phyloP scores from a whole-genome alignment of 805 yeast genomes.

The Monosporozyma yasuniensis region DNA sequence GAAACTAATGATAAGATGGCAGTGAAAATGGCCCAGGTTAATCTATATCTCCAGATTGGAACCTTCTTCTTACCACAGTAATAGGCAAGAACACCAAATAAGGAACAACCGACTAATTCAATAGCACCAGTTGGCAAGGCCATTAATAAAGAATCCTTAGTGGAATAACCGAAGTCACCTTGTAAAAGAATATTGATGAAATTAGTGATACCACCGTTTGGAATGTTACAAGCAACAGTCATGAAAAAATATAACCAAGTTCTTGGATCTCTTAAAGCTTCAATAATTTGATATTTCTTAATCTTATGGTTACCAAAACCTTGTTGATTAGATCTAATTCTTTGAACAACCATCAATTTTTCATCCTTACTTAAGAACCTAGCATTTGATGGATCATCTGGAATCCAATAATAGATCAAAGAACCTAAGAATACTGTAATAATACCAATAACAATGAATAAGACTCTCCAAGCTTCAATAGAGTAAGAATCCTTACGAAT shows the following conservation, averaged over 20 bases:
- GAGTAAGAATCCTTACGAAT: constrained; percentile 32
- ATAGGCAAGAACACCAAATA: constrained; percentile 24
- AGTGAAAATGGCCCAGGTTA: constrained; percentile 30
- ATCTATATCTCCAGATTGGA: constrained; percentile 17
- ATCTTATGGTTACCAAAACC: constrained; percentile 50
- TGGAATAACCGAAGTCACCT: constrained; percentile 36
- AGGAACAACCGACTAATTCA: constrained; percentile 30
- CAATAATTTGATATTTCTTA: constrained; percentile 46
- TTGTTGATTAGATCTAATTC: constrained; percentile 46
- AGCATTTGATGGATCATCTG: constrained; percentile 46
- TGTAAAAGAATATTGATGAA: constrained; percentile 39
- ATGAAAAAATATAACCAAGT: constrained; percentile 40
- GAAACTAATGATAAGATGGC: constrained; percentile 29
- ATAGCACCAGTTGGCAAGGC: constrained; percentile 41
- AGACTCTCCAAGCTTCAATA: constrained; percentile 49
- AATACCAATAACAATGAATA: constrained; percentile 52
- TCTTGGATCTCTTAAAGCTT: constrained; percentile 41
- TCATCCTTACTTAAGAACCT: constrained; percentile 37
- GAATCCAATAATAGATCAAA: constrained; percentile 40
- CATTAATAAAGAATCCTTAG: constrained; percentile 35
- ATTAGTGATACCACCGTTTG: constrained; percentile 48
- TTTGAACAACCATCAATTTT: constrained; percentile 39
- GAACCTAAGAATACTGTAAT: constrained; percentile 47
- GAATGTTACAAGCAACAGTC: constrained; percentile 36
- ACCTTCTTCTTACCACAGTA: constrained; percentile 13